These are phyloP conservation scores for Aurantiochytrium sp. DNA, from an alignment of 108 stramenopile genomes.

Conservation along the genomic window DNA sequence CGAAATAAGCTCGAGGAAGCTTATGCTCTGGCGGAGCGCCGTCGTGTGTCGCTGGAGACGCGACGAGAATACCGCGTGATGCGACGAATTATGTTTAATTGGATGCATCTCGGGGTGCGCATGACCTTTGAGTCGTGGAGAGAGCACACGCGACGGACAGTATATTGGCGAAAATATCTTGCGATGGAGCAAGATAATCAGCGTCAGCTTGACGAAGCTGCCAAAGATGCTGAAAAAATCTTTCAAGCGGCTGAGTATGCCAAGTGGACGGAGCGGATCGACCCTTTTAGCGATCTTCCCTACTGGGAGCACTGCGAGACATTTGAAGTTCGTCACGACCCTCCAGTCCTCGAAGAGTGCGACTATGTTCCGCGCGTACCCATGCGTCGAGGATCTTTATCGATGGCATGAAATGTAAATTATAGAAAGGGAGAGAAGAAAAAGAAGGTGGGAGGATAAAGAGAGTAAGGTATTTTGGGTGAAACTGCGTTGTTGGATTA, in stretches of 20 bases:
- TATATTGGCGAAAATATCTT: background rate
- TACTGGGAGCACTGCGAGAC: conserved; percentile 3
- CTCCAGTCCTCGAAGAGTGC: background rate
- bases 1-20: background rate
- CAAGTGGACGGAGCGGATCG: background rate
- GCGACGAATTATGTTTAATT: conserved; percentile 7
- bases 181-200: background rate
- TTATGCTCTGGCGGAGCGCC: background rate
- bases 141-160: background rate
- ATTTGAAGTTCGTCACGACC: background rate
- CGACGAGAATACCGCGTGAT: background rate
- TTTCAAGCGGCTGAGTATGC: background rate
- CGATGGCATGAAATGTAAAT: no score
- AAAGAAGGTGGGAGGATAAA: no score
- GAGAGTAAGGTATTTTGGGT: no score
- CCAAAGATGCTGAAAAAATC: background rate
- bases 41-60: background rate
- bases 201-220: background rate
- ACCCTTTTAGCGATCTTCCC: background rate
- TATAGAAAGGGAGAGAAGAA: no score
- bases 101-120: background rate
- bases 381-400: background rate
- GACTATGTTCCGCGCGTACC: background rate
- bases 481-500: no score
- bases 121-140: background rate